Conservation (phyloP, 2,329 filamentous ascomycete genomes). For the Colletotrichum aenigma region DNA sequence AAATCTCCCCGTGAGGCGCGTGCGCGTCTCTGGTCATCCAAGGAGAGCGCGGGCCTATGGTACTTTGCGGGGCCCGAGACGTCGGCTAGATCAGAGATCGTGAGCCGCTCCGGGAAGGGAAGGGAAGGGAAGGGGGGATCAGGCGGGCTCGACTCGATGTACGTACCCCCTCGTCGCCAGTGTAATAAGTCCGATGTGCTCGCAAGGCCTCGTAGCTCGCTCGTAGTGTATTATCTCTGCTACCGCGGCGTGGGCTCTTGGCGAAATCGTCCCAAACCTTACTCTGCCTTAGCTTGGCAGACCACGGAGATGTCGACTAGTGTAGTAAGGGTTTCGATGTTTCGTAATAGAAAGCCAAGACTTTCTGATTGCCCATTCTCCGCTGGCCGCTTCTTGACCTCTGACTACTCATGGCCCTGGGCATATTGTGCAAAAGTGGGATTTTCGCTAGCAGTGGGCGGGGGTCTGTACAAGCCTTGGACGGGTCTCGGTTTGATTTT, state of each 20-base stretch:
- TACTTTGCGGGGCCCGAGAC: slow-evolving; percentile 11
- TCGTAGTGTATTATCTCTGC: neutral
- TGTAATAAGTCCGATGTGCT: neutral
- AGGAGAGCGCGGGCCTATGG: neutral
- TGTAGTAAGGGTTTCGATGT: slow-evolving; percentile 18
- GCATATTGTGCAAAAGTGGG: neutral
- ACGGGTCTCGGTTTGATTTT: neutral
- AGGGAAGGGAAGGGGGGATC: neutral
- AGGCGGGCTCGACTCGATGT: neutral
- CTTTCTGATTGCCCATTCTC: slow-evolving; percentile 4
- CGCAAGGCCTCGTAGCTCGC: neutral
- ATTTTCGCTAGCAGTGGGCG: neutral
- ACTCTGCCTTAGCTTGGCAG: neutral
- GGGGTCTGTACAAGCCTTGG: neutral
- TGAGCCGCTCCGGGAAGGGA: slow-evolving; percentile 10
- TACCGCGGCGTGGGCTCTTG: neutral
- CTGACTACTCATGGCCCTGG: neutral
- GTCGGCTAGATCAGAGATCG: slow-evolving; percentile 20
- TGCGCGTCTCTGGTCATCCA: neutral
- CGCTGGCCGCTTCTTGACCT: neutral
- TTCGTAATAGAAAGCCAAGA: slow-evolving; percentile 1
- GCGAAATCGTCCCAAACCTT: neutral
- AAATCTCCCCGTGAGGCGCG: neutral
- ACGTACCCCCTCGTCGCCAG: neutral
- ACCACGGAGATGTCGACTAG: slow-evolving; percentile 14